A percentile compares a stretch with the other conserved stretches of the same genome.
These are phyloP conservation scores for Pichia sp. DNA, from an alignment of 1,139 yeast genomes.

Conservation along the genomic window DNA sequence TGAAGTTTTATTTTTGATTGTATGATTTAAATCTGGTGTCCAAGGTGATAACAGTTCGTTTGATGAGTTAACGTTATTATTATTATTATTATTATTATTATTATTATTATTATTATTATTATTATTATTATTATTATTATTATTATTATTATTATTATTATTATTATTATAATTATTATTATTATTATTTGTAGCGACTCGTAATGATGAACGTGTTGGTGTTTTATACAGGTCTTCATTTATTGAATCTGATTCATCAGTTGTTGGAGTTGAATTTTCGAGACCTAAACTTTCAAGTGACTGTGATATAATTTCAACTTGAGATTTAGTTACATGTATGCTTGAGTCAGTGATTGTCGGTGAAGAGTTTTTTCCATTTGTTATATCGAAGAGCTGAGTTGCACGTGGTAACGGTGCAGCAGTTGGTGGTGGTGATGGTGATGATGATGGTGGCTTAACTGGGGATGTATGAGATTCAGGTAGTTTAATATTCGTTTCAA, in stretches of 20 bases:
- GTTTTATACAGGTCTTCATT: conserved; percentile 1
- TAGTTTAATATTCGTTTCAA: too few species aligned
- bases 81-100: too few species aligned
- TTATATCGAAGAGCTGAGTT: neutral
- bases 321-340: conserved; percentile 9
- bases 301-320: conserved; percentile 7
- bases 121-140: too few species aligned
- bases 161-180: too few species aligned
- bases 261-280: conserved; percentile 1
- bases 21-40: too few species aligned
- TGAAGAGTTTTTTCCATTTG: neutral
- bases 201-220: conserved; percentile 2
- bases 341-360: conserved; percentile 1
- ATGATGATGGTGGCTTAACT: conserved; percentile 4
- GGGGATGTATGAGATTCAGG: conserved; percentile 10
- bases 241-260: neutral
- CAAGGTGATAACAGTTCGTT: too few species aligned
- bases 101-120: too few species aligned
- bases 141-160: too few species aligned
- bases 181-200: too few species aligned
- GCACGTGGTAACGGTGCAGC: conserved; percentile 12
- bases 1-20: conserved; percentile 10
- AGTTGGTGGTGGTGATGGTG: conserved; percentile 3
- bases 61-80: too few species aligned
- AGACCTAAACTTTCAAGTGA: conserved; percentile 11